Conservation (phyloP, 805 yeast species). For the Wickerhamomyces pijperi region DNA sequence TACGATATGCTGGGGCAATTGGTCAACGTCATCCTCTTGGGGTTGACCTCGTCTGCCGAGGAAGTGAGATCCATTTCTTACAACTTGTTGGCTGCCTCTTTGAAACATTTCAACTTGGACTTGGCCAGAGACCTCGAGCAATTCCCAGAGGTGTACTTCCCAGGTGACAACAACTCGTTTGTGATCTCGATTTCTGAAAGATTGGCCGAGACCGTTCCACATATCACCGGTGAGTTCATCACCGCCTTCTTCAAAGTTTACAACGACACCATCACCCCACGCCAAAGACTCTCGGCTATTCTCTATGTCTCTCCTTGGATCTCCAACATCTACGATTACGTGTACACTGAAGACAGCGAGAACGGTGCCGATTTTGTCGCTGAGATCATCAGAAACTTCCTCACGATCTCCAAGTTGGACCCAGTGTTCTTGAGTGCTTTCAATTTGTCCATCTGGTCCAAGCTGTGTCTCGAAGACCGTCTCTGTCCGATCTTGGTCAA, state of each 20-base stretch:
- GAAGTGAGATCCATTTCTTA: constrained; percentile 56
- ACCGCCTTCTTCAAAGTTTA: constrained; percentile 40
- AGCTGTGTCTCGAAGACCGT: constrained; percentile 49
- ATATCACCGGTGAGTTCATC: constrained; percentile 47
- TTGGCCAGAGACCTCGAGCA: constrained; percentile 45
- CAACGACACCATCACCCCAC: constrained; percentile 25
- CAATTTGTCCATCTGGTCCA: constrained; percentile 56
- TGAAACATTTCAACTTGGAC: constrained; percentile 46
- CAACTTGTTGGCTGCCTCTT: constrained; percentile 47
- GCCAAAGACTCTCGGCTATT: constrained; percentile 18
- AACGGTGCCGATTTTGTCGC: constrained; percentile 52
- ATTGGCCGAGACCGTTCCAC: constrained; percentile 47
- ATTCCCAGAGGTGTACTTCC: constrained; percentile 54
- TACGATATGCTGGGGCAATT: constrained; percentile 46
- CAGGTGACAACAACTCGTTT: constrained; percentile 54
- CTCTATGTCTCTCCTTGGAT: constrained; percentile 66
- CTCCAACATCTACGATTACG: constrained; percentile 46
- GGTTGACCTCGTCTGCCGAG: constrained; percentile 48
- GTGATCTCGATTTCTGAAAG: constrained; percentile 43
- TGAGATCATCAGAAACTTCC: constrained; percentile 49
- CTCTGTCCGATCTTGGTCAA: constrained; percentile 50
- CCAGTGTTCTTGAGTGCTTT: constrained; percentile 39
- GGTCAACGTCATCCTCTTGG: constrained; percentile 54
- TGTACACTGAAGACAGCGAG: constrained; percentile 41
- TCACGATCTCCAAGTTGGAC: constrained; percentile 43